Percentiles rank a stretch among this genome's conserved stretches.
Evolutionary conservation across 2,329 filamentous ascomycete genomes (phyloP).

Genomic region (Aureobasidium subglaciale): DNA sequence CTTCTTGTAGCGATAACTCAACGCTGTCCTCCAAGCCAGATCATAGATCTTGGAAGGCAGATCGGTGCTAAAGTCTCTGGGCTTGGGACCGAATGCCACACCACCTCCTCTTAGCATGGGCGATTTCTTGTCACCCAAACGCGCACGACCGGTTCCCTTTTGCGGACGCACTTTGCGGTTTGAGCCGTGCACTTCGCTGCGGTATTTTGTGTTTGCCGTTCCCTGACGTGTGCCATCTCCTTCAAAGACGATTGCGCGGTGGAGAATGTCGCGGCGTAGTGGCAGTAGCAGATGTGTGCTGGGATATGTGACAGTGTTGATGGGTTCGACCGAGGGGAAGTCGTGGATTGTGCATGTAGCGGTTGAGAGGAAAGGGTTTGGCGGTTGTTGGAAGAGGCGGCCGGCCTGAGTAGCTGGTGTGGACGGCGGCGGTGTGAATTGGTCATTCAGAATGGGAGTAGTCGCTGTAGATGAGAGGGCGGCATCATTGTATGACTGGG

Average conservation of each 20-base stretch:
- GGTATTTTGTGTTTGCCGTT: conserved; percentile 74
- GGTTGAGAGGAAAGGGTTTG: conserved; percentile 45
- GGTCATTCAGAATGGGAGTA: conserved; percentile 19
- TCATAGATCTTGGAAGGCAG: conserved; percentile 90
- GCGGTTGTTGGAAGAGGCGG: conserved; percentile 19
- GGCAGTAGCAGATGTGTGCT: conserved; percentile 79
- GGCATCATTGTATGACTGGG: conserved; percentile 31
- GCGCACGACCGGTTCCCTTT: conserved; percentile 77
- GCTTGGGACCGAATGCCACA: conserved; percentile 82
- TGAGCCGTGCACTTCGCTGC: conserved; percentile 77
- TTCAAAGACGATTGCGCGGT: conserved; percentile 87
- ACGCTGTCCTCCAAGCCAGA: conserved; percentile 85
- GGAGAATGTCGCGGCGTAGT: conserved; percentile 82
- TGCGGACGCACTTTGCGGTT: conserved; percentile 75
- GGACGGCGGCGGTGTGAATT: conserved; percentile 17
- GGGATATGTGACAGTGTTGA: conserved; percentile 69
- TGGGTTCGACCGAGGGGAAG: conserved; percentile 84
- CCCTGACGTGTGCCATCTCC: conserved; percentile 82
- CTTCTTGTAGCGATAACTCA: conserved; percentile 82
- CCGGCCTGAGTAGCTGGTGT: conserved; percentile 15
- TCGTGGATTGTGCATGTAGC: conserved; percentile 80
- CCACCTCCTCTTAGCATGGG: conserved; percentile 80
- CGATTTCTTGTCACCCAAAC: conserved; percentile 72
- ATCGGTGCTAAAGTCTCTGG: conserved; percentile 79
- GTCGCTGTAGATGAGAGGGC: conserved; percentile 27